Base-by-base conservation (phyloP, 768 basidiomycete species). In the Kwoniella bestiolae region DNA sequence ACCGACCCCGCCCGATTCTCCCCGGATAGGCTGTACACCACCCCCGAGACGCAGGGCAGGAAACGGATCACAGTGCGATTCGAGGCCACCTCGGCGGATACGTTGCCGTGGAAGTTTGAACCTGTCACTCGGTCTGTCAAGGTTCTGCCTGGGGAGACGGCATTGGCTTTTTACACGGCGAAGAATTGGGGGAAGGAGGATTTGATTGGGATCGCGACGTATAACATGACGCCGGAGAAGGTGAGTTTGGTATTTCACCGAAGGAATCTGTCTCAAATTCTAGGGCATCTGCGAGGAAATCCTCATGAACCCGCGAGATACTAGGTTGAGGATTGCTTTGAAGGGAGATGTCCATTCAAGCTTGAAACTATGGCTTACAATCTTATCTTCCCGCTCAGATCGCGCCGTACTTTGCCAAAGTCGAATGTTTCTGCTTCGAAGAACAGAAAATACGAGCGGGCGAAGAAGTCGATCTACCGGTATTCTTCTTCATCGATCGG, bases 381-480 rank as follows among this genome's bases (percentile, higher is more conserved):
- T 12, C 35, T 28, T 44, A 23, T 34, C 3, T 3, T 50, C 2
- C 31, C 21, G 25, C n/a, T n/a, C 75, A 97, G 95, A 86, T 98
- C 71, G 96, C 96, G 8, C 94, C 95, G 0, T 98, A 98, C 81
- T 99, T 99, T 78, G 93, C 94, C 56, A 99, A 99, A 83, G 93
- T 99, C 12, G 96, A 99, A 81, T 99, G 96, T 72, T 99, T 99
- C 84, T 99, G 96, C 82, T 99, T 99, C 72, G 96, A 99, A 80
- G 96, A 99, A 79, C 96, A 99, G 82, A 91, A 89, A 73, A 86
- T 99, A 9, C 84, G 96, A 26, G 94, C 94, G 0, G 89, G 90
- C 29, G 96, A 99, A 83, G 94, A 97, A 82, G 91, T 99, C 34
- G 96, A 99, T 81, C 92, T 99, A 86, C 96, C 96, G 2, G 85